phyloP scores from a whole-genome alignment of 768 basidiomycete genomes.

The Serpula lacrymans region DNA sequence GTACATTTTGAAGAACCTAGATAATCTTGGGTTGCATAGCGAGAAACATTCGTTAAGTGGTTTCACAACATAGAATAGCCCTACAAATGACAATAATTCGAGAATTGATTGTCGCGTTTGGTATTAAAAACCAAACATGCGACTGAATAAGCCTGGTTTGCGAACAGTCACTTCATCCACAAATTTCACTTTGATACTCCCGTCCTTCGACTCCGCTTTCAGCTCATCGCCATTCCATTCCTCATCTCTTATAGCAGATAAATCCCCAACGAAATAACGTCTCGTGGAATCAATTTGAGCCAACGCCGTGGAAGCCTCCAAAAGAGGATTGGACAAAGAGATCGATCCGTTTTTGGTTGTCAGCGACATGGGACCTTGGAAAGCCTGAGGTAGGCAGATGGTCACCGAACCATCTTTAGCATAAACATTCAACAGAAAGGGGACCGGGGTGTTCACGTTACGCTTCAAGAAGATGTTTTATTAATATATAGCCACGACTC shows the following conservation, averaged over 20 bases:
- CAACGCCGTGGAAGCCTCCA: constrained; percentile 27
- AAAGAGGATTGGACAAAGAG: constrained; percentile 31
- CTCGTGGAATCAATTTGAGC: constrained; percentile 28
- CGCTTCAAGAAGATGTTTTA: too few species aligned
- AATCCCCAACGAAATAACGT: constrained; percentile 43
- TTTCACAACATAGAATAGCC: too few species aligned
- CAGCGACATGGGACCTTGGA: constrained; percentile 36
- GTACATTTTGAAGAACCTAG: too few species aligned
- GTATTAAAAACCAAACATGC: constrained; percentile 10
- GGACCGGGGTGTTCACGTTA: constrained; percentile 11
- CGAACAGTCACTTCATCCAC: constrained; percentile 26
- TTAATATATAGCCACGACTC: too few species aligned
- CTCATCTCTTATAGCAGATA: constrained; percentile 22
- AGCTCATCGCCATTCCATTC: constrained; percentile 41
- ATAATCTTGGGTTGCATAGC: too few species aligned
- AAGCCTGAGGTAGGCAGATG: constrained; percentile 37
- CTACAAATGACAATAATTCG: too few species aligned
- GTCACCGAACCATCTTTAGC: constrained; percentile 30
- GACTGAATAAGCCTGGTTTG: constrained; percentile 11
- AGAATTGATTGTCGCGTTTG: too few species aligned
- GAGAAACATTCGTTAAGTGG: too few species aligned
- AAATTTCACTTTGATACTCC: constrained; percentile 35
- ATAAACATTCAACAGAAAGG: constrained; percentile 9
- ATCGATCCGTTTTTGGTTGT: constrained; percentile 28
- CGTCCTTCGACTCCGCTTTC: constrained; percentile 32